Percentiles rank a stretch among this genome's conserved stretches.
These are phyloP conservation scores for Ascochyta viciae-villosae DNA, from an alignment of 2,329 filamentous ascomycete species.

Conservation along the genomic window DNA sequence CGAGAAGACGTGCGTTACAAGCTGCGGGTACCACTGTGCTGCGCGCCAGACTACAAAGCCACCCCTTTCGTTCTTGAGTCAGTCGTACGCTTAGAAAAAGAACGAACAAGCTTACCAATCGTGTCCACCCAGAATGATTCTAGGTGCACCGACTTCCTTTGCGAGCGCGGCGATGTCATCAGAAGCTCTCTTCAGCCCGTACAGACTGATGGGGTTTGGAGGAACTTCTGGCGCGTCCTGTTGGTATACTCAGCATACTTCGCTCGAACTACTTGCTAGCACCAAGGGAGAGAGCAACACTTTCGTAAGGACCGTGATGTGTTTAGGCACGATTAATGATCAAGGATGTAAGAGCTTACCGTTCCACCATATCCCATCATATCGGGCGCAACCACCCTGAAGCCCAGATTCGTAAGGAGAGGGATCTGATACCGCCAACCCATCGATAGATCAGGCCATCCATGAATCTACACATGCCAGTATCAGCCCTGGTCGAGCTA, in stretches of 20 bases:
- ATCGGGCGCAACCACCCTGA: constrained; percentile 83
- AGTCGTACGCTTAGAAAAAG: neutral
- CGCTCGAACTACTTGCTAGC: neutral
- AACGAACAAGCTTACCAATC: constrained; percentile 66
- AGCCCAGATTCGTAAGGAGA: constrained; percentile 71
- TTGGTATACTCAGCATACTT: constrained; percentile 21
- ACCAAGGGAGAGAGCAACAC: neutral
- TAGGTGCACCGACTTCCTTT: constrained; percentile 60
- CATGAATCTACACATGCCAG: constrained; percentile 63
- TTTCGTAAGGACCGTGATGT: neutral
- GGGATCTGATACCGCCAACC: constrained; percentile 94
- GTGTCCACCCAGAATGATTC: constrained; percentile 85
- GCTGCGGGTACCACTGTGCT: constrained; percentile 70
- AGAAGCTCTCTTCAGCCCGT: constrained; percentile 72
- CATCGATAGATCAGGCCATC: constrained; percentile 82
- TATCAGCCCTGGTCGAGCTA: neutral
- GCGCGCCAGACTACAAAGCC: constrained; percentile 78
- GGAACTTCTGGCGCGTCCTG: constrained; percentile 60
- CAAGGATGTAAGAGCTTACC: constrained; percentile 46
- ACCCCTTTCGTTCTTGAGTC: constrained; percentile 61
- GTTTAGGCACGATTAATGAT: neutral
- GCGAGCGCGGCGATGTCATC: constrained; percentile 79
- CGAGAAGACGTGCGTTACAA: constrained; percentile 77
- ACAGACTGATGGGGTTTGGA: constrained; percentile 67
- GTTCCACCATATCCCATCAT: constrained; percentile 87